These are phyloP conservation scores for Volvox africanus DNA, from an alignment of 139 green algal species.

Conservation along the genomic window DNA sequence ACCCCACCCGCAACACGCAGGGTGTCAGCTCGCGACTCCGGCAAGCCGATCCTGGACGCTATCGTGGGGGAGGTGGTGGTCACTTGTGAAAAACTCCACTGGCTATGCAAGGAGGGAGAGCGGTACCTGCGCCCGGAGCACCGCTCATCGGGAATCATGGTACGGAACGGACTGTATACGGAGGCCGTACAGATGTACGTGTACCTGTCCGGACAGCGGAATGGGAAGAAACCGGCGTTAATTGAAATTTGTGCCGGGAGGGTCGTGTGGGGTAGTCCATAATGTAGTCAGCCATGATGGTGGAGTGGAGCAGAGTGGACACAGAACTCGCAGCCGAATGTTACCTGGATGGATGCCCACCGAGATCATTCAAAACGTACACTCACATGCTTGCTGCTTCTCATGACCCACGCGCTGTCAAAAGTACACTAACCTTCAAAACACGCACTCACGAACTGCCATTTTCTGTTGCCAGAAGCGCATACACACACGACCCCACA, in stretches of 20 bases:
- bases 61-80: slow-evolving; percentile 95
- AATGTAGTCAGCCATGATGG: not conserved
- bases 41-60: slow-evolving; percentile 96
- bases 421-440: no score
- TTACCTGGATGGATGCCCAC: no score
- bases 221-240: not conserved
- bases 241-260: not conserved
- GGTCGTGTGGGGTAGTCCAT: not conserved
- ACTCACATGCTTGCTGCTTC: no score
- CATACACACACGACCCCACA: not conserved
- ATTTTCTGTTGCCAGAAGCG: no score
- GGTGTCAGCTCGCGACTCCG: slow-evolving; percentile 91
- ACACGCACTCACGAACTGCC: no score
- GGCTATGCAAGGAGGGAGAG: slow-evolving; percentile 92
- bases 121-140: slow-evolving; percentile 84
- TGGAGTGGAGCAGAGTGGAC: no score
- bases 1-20: slow-evolving; percentile 55
- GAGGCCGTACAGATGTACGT: not conserved
- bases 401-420: no score
- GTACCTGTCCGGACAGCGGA: no score
- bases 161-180: slow-evolving; percentile 27
- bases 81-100: slow-evolving; percentile 98
- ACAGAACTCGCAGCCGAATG: no score
- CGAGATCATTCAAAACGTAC: no score
- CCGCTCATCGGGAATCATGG: slow-evolving; percentile 87